These are phyloP conservation scores for Colletotrichum abscissum DNA, from an alignment of 2,329 filamentous ascomycete genomes.

Conservation along the genomic window DNA sequence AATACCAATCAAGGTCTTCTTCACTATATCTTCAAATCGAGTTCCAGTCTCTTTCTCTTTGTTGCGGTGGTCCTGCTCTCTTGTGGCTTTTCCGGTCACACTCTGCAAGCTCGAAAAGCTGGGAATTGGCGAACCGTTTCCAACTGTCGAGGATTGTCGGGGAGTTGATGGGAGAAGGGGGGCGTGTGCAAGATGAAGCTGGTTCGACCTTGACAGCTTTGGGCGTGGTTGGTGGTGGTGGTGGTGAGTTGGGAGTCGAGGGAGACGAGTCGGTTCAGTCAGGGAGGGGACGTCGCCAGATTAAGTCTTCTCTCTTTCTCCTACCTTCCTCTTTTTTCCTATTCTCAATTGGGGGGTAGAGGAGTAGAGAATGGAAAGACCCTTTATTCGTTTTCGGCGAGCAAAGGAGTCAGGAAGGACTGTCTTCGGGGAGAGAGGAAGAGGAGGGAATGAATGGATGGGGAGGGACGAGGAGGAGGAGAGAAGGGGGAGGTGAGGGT, in stretches of 20 bases:
- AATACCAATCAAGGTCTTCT: constrained; percentile 54
- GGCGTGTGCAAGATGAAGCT: constrained; percentile 15
- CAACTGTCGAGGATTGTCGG: constrained; percentile 18
- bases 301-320: constrained; percentile 33
- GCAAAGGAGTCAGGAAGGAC: constrained; percentile 57
- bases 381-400: constrained; percentile 39
- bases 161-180: constrained; percentile 35
- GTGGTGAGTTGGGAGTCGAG: constrained; percentile 14
- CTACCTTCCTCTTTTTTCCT: constrained; percentile 38
- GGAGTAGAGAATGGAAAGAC: constrained; percentile 36
- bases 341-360: constrained; percentile 26
- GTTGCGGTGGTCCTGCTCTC: not conserved
- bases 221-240: constrained; percentile 11
- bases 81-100: constrained; percentile 4
- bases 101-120: constrained; percentile 32
- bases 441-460: constrained; percentile 69
- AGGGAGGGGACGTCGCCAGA: constrained; percentile 42
- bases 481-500: constrained; percentile 47
- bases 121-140: constrained; percentile 24
- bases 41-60: constrained; percentile 42
- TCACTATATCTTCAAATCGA: constrained; percentile 41
- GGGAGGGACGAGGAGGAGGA: constrained; percentile 50
- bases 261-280: constrained; percentile 23
- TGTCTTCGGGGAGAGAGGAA: constrained; percentile 63
- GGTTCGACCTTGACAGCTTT: constrained; percentile 6